Percentiles rank a stretch among this genome's conserved stretches.
Conservation (phyloP, 805 yeast species). For the Scheffersomyces ergatensis region DNA sequence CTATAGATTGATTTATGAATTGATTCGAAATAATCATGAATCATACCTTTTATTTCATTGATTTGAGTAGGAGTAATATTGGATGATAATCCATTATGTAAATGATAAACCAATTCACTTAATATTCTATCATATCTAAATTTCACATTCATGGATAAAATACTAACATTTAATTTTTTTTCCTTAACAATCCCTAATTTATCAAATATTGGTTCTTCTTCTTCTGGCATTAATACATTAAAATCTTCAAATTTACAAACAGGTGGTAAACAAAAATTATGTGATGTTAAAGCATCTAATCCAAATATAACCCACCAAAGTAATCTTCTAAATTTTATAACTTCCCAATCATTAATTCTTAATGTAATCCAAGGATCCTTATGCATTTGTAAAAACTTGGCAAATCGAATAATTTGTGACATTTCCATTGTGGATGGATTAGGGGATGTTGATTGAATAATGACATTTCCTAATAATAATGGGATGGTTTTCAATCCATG, state of each 20-base stretch:
- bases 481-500: slow-evolving; percentile 43
- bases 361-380: slow-evolving; percentile 59
- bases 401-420: slow-evolving; percentile 54
- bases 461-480: slow-evolving; percentile 45
- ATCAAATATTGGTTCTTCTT: slow-evolving; percentile 33
- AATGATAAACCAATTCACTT: slow-evolving; percentile 50
- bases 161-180: slow-evolving; percentile 40
- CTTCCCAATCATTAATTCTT: slow-evolving; percentile 45
- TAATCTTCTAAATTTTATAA: slow-evolving; percentile 51
- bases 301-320: slow-evolving; percentile 71
- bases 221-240: slow-evolving; percentile 57
- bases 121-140: slow-evolving; percentile 50
- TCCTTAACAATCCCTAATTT: slow-evolving; percentile 26
- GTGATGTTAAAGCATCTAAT: slow-evolving; percentile 54
- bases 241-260: slow-evolving; percentile 51
- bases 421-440: slow-evolving; percentile 56
- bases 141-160: slow-evolving; percentile 51
- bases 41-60: slow-evolving; percentile 45
- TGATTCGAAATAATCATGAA: slow-evolving; percentile 47
- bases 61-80: slow-evolving; percentile 42
- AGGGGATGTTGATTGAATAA: slow-evolving; percentile 51
- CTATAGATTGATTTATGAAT: slow-evolving; percentile 49
- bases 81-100: slow-evolving; percentile 47
- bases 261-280: slow-evolving; percentile 55
- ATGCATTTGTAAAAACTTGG: slow-evolving; percentile 54